Evolutionary conservation across 1,284 basidiomycete species (phyloP), one percentile per base, ranked within the genome.

Genomic region (Leccinum holopus): DNA sequence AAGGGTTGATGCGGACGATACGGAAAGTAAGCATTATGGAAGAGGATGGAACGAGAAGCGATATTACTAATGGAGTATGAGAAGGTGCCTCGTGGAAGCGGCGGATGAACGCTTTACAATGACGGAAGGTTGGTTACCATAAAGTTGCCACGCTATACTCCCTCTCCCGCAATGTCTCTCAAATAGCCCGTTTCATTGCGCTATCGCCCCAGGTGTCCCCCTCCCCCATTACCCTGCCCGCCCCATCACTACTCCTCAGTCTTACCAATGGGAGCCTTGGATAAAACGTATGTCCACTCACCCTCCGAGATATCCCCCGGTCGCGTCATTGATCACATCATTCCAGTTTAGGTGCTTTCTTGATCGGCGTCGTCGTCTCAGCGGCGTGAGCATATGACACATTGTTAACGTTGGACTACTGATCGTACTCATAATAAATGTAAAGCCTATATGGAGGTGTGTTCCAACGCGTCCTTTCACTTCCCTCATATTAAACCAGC

Each of bases 361-460:
- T 82, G 65, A 76, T 87, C 60, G 84, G 85, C 11, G 79, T 85
- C 25, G 74, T 85, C 52, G 64, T 82, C 28, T 82, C 84, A 33
- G 82, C 79, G 54, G 73, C 73, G 83, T 84, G 66, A 69, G 81
- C 74, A 25, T 9, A 41, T 60, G 58, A 56, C 55, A 49, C 54
- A 61, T 60, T 14, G 4, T 51, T 59, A 52, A 65, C 57, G 16
- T 52, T 30, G 18, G 25, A 37, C 49, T 47, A 33, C 33, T 59
- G 55, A 47, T 59, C 52, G 14, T 33, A 16, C 59, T 67, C 32
- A 61, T 25, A 6, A 21, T 47, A 7, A 32, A 16, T 51, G 25
- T 12, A 41, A 25, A 84, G 84, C 3, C 74, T 87, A 35, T 82
- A 83, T 62, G 85, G 85, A 74, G 80, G 85, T 86, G 59, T 9